Evolutionary conservation across 2,329 filamentous ascomycete species (phyloP).

Genomic region (Ophioceras dolichostomum): DNA sequence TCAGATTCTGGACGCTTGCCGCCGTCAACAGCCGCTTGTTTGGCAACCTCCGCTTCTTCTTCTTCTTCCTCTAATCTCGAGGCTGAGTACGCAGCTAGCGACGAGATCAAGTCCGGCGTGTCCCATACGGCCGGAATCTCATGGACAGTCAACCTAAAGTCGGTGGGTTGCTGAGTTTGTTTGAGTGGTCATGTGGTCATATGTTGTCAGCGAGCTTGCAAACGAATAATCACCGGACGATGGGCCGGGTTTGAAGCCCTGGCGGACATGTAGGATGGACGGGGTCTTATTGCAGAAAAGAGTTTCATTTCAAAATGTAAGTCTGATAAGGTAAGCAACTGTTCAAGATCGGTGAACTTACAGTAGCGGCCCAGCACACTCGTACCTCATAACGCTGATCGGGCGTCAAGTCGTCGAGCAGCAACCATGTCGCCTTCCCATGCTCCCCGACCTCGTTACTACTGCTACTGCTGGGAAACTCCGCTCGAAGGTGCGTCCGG

Average conservation of each 20-base stretch:
- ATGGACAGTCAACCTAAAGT: constrained; percentile 58
- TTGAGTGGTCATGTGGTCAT: too few species aligned
- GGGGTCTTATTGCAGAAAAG: constrained; percentile 3
- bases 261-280: too few species aligned
- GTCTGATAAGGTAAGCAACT: background rate
- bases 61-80: constrained; percentile 25
- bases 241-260: too few species aligned
- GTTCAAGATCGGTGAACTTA: constrained; percentile 32
- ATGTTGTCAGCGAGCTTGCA: too few species aligned
- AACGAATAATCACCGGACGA: too few species aligned
- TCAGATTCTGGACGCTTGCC: background rate
- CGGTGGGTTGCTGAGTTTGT: constrained; percentile 88
- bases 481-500: constrained; percentile 51
- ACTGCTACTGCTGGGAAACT: constrained; percentile 48
- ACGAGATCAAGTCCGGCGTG: constrained; percentile 48
- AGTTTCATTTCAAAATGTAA: background rate
- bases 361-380: constrained; percentile 86
- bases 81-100: constrained; percentile 50
- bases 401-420: constrained; percentile 57
- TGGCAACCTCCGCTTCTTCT: constrained; percentile 1
- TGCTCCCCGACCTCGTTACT: constrained; percentile 23
- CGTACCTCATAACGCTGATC: constrained; percentile 80
- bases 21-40: background rate
- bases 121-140: constrained; percentile 48
- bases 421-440: constrained; percentile 64